Evolutionary conservation across 495 filamentous ascomycete species (phyloP).

Genomic region (Penicillium verhagenii): DNA sequence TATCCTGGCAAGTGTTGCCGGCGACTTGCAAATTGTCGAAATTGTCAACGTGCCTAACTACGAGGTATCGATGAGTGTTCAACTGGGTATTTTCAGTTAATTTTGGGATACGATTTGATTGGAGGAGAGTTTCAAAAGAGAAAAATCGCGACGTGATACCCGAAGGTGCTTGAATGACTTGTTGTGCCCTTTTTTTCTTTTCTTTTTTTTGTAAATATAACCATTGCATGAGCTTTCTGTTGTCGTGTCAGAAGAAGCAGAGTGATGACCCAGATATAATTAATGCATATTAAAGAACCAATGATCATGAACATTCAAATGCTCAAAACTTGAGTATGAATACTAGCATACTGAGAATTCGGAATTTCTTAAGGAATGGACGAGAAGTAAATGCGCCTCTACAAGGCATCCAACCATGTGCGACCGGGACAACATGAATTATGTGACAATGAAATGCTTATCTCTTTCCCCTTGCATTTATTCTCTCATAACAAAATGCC

Average conservation of each 20-base stretch:
- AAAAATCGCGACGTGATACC: slow-evolving; percentile 17
- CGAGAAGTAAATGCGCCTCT: background rate
- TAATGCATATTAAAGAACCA: background rate
- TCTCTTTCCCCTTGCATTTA: background rate
- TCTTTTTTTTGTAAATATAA: slow-evolving; percentile 13
- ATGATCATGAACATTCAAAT: too few relatives aligned
- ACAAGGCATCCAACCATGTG: background rate
- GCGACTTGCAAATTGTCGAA: slow-evolving; percentile 46
- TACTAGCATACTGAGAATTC: too few relatives aligned
- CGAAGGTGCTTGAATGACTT: slow-evolving; percentile 6
- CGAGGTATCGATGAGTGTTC: slow-evolving; percentile 45
- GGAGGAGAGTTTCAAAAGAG: background rate
- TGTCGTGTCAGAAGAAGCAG: background rate
- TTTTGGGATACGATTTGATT: too few relatives aligned
- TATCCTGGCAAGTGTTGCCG: slow-evolving; percentile 49
- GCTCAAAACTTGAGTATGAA: too few relatives aligned
- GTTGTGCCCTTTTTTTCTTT: background rate
- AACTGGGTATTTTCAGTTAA: slow-evolving; percentile 41
- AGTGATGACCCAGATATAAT: background rate
- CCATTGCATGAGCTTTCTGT: slow-evolving; percentile 2
- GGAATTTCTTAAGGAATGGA: too few relatives aligned
- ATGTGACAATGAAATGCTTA: background rate
- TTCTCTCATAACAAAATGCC: too few relatives aligned
- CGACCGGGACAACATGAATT: background rate
- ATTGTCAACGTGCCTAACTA: slow-evolving; percentile 52